phyloP scores from a whole-genome alignment of 2,329 filamentous ascomycete genomes.

The Fusarium miscanthi region DNA sequence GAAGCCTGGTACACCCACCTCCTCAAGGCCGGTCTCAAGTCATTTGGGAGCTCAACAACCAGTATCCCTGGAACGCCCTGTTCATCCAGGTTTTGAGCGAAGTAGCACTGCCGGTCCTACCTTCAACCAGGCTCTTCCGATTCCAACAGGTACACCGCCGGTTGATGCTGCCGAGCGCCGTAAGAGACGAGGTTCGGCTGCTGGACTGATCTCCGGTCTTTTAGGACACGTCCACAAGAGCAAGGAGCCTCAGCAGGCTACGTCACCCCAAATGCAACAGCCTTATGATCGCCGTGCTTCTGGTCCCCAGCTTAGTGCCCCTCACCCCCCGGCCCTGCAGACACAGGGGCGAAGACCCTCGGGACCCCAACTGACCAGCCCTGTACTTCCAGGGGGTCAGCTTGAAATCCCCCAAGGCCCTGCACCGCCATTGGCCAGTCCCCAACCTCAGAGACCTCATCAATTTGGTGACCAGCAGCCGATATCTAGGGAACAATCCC shows the following conservation, averaged over 20 bases:
- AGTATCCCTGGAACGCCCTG: conserved; percentile 26
- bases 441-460: conserved; percentile 35
- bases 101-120: conserved; percentile 41
- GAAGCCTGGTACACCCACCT: conserved; percentile 35
- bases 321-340: conserved; percentile 4
- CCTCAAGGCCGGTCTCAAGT: conserved; percentile 31
- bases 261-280: conserved; percentile 24
- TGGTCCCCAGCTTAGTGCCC: background rate
- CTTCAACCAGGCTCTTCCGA: conserved; percentile 28
- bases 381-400: conserved; percentile 19
- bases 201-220: conserved; percentile 47
- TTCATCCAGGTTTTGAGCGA: conserved; percentile 33
- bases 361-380: conserved; percentile 12
- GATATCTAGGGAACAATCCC: conserved; percentile 32
- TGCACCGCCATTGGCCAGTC: conserved; percentile 26
- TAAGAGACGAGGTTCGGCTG: conserved; percentile 46
- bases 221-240: conserved; percentile 43
- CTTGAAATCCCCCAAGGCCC: background rate
- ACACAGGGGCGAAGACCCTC: conserved; percentile 21
- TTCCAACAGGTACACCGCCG: background rate
- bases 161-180: conserved; percentile 35
- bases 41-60: conserved; percentile 25
- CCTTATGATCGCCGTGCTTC: conserved; percentile 18
- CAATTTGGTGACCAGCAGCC: conserved; percentile 20
- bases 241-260: conserved; percentile 24